A percentile compares a stretch with the other conserved stretches of the same genome.
These are phyloP conservation scores for Puya raimondii DNA, from an alignment of 176 grass and related monocot species.

Conservation along the genomic window DNA sequence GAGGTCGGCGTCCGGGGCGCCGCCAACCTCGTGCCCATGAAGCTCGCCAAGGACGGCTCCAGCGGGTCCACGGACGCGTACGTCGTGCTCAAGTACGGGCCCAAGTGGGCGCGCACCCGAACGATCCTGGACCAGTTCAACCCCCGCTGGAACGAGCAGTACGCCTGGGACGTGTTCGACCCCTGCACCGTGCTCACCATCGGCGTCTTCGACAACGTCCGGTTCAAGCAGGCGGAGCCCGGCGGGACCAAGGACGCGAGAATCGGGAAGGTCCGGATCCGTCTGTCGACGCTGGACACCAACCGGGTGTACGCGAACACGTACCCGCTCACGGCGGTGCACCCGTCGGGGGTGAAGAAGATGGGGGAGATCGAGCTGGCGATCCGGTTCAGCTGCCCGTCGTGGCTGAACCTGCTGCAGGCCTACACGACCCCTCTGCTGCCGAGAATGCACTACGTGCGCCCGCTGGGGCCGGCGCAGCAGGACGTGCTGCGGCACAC, in stretches of 20 bases:
- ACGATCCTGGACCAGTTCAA: conserved; percentile 97
- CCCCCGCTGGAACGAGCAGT: conserved; percentile 98
- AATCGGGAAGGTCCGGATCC: conserved; percentile 85
- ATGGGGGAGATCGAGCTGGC: conserved; percentile 96
- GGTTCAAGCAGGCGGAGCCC: conserved; percentile 38
- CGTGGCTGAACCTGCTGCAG: conserved; percentile 82
- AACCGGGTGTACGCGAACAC: conserved; percentile 64
- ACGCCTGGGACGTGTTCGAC: conserved; percentile 96
- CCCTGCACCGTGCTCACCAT: conserved; percentile 95
- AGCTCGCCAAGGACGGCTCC: conserved; percentile 63
- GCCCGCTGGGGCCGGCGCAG: conserved; percentile 58
- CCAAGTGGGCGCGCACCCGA: conserved; percentile 91
- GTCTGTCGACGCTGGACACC: conserved; percentile 79
- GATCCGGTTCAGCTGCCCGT: conserved; percentile 84
- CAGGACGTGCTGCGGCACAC: conserved; percentile 94
- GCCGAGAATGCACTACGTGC: conserved; percentile 93
- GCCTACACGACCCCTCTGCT: conserved; percentile 73
- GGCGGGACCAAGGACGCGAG: conserved; percentile 36
- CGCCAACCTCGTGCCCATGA: conserved; percentile 86
- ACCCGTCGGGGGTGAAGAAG: conserved; percentile 77
- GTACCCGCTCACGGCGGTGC: conserved; percentile 62
- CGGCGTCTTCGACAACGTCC: conserved; percentile 88
- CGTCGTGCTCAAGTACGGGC: conserved; percentile 91
- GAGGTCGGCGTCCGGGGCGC: conserved; percentile 89
- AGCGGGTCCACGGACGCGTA: conserved; percentile 86